Evolutionary conservation across 1,284 basidiomycete genomes (phyloP), one percentile per base, ranked within the genome.

Genomic region (Ustilago tritici): DNA sequence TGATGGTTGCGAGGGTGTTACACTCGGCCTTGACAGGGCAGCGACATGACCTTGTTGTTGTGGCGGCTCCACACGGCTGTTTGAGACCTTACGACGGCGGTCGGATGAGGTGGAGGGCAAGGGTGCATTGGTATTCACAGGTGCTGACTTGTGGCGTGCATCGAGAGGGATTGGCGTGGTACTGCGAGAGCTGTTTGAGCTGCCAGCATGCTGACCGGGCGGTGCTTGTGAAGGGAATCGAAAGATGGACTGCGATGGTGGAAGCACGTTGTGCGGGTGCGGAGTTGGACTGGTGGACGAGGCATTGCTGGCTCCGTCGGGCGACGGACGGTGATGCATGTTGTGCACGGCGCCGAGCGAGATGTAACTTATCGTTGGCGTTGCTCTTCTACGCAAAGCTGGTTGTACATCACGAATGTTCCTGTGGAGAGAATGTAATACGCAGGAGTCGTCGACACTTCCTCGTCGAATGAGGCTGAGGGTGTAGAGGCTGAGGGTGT

Each of bases 191-290:
- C 23, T 32, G 14, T 19, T 47, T 38, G 46, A 17, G 23, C 23
- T 38, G 15, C 31, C 17, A 41, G 50, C 28, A 40, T 54, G 38
- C 12, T 63, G 61, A 32, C 34, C 23, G 43, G 46, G 47, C 38
- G 57, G 54, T 7, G 65, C 23, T 17, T 73, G 70, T 4, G 70
- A 67, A 5, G 70, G 70, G 23, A 73, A 73, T 41, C 70, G 70
- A 19, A 73, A 58, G 5, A 65, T 73, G 3, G 65, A 67, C n/a
- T 68, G 70, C 32, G 70, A 61, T 8, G 65, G 65, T 9, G 70
- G 70, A 19, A 73, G 58, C 65, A 73, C 61, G 61, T 68, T 73
- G 34, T 57, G 55, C n/a, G 46, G 12, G 14, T 57, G 9, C 19
- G 41, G 46, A 14, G 56, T 52, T 35, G 62, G 59, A 23, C 50